These are phyloP conservation scores for Amphicarpaea edgeworthii DNA, from an alignment of 306 rosid genomes.

Conservation along the genomic window DNA sequence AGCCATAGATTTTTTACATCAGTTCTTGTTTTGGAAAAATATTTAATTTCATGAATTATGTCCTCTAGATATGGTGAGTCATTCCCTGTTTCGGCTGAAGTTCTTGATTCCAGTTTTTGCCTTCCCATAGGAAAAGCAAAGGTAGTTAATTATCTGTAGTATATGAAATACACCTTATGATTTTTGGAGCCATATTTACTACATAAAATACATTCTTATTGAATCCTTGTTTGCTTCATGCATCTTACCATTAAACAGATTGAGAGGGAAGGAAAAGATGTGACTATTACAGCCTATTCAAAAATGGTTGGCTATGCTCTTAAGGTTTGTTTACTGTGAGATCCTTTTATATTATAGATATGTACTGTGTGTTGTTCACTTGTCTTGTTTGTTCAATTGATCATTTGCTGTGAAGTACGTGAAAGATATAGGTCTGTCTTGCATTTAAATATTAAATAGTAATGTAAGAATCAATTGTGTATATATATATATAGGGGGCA, in stretches of 20 bases:
- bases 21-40: slow-evolving; percentile 15
- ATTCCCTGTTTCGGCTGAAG: slow-evolving; percentile 96
- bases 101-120: slow-evolving; percentile 95
- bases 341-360: slow-evolving; percentile 31
- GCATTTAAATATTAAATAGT: too few species aligned
- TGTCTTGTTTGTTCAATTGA: background rate
- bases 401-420: too few species aligned
- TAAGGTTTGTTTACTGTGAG: slow-evolving; percentile 68
- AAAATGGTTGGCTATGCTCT: slow-evolving; percentile 97
- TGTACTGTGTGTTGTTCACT: slow-evolving; percentile 24
- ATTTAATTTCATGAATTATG: slow-evolving; percentile 47
- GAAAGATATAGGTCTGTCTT: too few species aligned
- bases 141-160: slow-evolving; percentile 59
- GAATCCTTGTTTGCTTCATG: slow-evolving; percentile 16
- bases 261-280: slow-evolving; percentile 98
- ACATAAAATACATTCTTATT: slow-evolving; percentile 9
- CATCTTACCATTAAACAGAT: slow-evolving; percentile 59
- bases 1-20: slow-evolving; percentile 19
- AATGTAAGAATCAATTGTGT: too few species aligned
- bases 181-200: slow-evolving; percentile 36
- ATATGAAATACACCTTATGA: slow-evolving; percentile 30
- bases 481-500: too few species aligned
- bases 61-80: slow-evolving; percentile 90
- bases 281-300: slow-evolving; percentile 93
- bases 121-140: slow-evolving; percentile 98